These are phyloP conservation scores for Amanita fuliginea DNA, from an alignment of 768 basidiomycete genomes.

Conservation along the genomic window DNA sequence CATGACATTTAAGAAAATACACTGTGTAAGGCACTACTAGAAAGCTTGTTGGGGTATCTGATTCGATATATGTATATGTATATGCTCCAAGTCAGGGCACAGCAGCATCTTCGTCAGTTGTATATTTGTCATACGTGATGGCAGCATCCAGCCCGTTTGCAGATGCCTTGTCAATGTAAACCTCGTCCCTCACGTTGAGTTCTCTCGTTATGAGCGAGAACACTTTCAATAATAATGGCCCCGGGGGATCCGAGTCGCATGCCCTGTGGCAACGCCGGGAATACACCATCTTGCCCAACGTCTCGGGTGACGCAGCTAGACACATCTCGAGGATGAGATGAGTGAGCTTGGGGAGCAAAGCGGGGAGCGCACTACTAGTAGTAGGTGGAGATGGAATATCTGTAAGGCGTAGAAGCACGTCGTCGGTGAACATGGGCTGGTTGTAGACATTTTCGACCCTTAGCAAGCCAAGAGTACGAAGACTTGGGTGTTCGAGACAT, in stretches of 20 bases:
- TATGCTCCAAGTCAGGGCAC: too few relatives aligned
- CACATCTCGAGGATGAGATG: background rate
- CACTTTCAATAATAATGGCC: too few relatives aligned
- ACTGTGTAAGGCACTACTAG: too few relatives aligned
- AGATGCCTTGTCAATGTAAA: background rate
- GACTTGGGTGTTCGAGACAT: conserved; percentile 1
- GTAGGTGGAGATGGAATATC: background rate
- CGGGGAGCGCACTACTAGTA: too few relatives aligned
- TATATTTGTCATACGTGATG: background rate
- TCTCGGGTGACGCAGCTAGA: background rate
- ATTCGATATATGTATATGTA: too few relatives aligned
- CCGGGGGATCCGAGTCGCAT: too few relatives aligned
- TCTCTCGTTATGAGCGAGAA: background rate
- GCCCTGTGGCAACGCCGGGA: too few relatives aligned
- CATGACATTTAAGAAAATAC: too few relatives aligned
- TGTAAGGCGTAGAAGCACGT: background rate
- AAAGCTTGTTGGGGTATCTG: too few relatives aligned
- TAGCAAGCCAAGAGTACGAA: background rate
- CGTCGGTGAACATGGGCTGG: background rate
- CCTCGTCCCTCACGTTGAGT: background rate
- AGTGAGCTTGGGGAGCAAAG: background rate
- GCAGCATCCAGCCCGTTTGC: background rate
- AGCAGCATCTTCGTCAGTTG: too few relatives aligned
- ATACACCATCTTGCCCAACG: background rate
- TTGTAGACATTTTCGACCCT: background rate